Evolutionary conservation across 2,329 filamentous ascomycete genomes (phyloP).

Genomic region (Fusarium brachygibbosum): DNA sequence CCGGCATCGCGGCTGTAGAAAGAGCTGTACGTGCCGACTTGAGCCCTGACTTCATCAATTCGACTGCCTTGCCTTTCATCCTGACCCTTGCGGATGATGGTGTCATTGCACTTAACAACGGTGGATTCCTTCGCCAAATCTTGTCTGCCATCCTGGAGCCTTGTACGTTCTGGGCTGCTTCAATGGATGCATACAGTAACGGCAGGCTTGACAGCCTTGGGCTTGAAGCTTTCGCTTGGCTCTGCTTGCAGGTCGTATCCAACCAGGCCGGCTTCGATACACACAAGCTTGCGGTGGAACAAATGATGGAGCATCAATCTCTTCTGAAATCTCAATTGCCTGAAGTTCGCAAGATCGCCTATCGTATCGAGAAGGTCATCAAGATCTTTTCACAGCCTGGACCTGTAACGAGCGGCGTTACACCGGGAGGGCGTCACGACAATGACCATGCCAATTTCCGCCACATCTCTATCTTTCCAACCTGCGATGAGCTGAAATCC

Average conservation of each 20-base stretch:
- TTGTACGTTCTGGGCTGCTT: conserved; percentile 66
- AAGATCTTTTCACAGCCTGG: conserved; percentile 38
- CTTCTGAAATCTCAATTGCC: conserved; percentile 47
- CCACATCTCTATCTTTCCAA: conserved; percentile 74
- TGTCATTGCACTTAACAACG: conserved; percentile 39
- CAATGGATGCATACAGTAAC: conserved; percentile 53
- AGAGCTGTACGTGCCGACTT: conserved; percentile 46
- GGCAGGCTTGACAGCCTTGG: conserved; percentile 52
- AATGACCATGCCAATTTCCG: conserved; percentile 76
- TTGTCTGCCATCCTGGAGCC: conserved; percentile 66
- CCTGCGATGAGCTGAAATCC: conserved; percentile 72
- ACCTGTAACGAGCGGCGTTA: conserved; percentile 15
- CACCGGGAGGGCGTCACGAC: conserved; percentile 77
- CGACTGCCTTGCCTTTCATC: conserved; percentile 30
- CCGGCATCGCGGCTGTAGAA: conserved; percentile 44
- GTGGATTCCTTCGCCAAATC: conserved; percentile 39
- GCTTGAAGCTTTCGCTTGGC: conserved; percentile 61
- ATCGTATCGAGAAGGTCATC: conserved; percentile 58
- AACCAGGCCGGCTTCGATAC: conserved; percentile 31
- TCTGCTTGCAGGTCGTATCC: conserved; percentile 60
- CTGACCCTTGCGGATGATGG: conserved; percentile 22
- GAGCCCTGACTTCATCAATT: conserved; percentile 50
- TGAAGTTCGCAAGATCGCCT: conserved; percentile 47
- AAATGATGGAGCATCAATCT: conserved; percentile 43
- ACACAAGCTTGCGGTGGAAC: conserved; percentile 39